A percentile compares a stretch with the other conserved stretches of the same genome.
phyloP scores from a whole-genome alignment of 1,139 yeast genomes.

The Pneumocystis jirovecii region DNA sequence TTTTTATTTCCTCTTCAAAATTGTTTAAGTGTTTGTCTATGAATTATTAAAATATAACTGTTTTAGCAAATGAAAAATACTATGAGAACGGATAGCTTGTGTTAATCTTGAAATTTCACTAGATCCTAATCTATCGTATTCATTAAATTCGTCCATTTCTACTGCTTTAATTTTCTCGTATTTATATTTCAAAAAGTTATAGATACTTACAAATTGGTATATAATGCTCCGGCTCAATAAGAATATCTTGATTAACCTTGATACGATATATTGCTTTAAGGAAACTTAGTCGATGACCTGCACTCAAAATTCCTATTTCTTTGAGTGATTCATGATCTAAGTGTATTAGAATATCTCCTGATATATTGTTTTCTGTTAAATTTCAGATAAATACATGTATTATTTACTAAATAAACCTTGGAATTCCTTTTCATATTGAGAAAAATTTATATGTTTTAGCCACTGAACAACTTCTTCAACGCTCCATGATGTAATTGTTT shows the following conservation, averaged over 20 bases:
- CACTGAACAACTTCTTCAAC: background rate
- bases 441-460: background rate
- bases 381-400: background rate
- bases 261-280: constrained; percentile 26
- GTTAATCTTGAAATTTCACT: background rate
- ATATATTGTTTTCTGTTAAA: constrained; percentile 24
- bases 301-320: constrained; percentile 28
- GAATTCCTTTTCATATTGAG: constrained; percentile 1
- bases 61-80: background rate
- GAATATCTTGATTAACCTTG: constrained; percentile 20
- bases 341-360: constrained; percentile 29
- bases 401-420: background rate
- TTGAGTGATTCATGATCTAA: constrained; percentile 27
- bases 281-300: constrained; percentile 30
- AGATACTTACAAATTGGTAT: constrained; percentile 13
- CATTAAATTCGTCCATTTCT: background rate
- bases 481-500: background rate
- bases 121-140: background rate
- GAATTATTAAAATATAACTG: background rate
- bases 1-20: background rate
- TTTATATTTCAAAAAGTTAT: background rate
- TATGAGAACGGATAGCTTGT: background rate
- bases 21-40: background rate
- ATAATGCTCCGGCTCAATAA: constrained; percentile 21
- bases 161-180: background rate